Evolutionary conservation across 2,329 filamentous ascomycete species (phyloP).

Genomic region (Sclerotinia sclerotiorum): DNA sequence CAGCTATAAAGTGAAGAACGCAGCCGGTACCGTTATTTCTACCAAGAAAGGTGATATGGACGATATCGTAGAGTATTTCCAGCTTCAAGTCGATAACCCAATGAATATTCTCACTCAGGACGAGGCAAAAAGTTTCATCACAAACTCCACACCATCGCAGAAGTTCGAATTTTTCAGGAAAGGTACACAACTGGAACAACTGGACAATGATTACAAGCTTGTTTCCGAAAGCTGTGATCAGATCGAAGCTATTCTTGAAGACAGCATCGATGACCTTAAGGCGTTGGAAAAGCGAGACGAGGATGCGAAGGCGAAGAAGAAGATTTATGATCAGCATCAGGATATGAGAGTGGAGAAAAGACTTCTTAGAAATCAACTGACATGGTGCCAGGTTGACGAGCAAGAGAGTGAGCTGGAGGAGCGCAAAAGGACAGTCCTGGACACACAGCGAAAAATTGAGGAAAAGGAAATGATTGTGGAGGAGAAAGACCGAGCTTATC

Average conservation of each 20-base stretch:
- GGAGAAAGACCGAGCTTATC: slow-evolving; percentile 46
- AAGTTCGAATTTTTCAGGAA: slow-evolving; percentile 98
- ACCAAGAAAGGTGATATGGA: slow-evolving; percentile 85
- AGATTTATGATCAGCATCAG: slow-evolving; percentile 65
- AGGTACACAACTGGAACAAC: slow-evolving; percentile 87
- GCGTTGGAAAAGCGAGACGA: slow-evolving; percentile 58
- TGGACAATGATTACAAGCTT: slow-evolving; percentile 87
- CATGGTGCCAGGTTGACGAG: slow-evolving; percentile 85
- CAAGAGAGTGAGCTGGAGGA: slow-evolving; percentile 59
- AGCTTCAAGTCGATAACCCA: slow-evolving; percentile 92
- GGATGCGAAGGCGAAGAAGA: slow-evolving; percentile 63
- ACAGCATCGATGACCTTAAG: slow-evolving; percentile 62
- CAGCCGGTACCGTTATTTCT: slow-evolving; percentile 68
- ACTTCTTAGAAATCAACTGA: slow-evolving; percentile 63
- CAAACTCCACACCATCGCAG: slow-evolving; percentile 73
- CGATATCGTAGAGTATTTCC: slow-evolving; percentile 90
- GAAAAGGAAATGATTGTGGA: slow-evolving; percentile 49
- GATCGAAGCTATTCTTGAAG: slow-evolving; percentile 62
- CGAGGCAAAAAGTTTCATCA: slow-evolving; percentile 89
- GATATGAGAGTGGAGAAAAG: slow-evolving; percentile 61
- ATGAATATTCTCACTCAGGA: slow-evolving; percentile 96
- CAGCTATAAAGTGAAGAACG: slow-evolving; percentile 84
- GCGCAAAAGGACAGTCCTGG: slow-evolving; percentile 42
- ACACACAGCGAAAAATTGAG: slow-evolving; percentile 43
- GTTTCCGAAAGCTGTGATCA: slow-evolving; percentile 77